These are phyloP conservation scores for Neonectria coccinea DNA, from an alignment of 2,329 filamentous ascomycete species.

Conservation along the genomic window DNA sequence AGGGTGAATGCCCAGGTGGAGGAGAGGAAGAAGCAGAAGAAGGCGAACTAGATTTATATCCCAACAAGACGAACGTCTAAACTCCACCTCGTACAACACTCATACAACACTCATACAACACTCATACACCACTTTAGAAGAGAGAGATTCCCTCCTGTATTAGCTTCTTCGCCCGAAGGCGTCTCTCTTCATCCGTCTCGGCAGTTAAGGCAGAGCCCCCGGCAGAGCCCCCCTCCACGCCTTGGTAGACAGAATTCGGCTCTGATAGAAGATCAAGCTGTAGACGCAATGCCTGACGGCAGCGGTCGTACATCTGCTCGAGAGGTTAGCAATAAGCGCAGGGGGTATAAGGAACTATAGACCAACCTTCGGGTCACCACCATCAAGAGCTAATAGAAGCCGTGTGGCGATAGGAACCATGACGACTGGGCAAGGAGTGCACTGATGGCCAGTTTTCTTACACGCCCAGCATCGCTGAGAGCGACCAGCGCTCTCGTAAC, in stretches of 20 bases:
- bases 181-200: too few species aligned
- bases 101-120: too few species aligned
- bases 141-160: background rate
- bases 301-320: background rate
- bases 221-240: too few species aligned
- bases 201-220: too few species aligned
- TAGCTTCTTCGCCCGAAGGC: too few species aligned
- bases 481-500: background rate
- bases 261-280: constrained; percentile 1
- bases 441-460: background rate
- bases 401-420: background rate
- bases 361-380: background rate
- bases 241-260: background rate
- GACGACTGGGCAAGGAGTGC: background rate
- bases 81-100: too few species aligned
- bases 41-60: constrained; percentile 18
- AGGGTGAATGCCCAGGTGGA: constrained; percentile 43
- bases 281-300: background rate
- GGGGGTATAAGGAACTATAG: background rate
- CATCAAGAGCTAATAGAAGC: background rate
- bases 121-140: background rate
- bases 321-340: background rate
- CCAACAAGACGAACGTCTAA: too few species aligned
- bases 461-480: constrained; percentile 2
- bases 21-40: constrained; percentile 32